Conservation (phyloP, 805 yeast genomes). For the Metschnikowia dekortorum region DNA sequence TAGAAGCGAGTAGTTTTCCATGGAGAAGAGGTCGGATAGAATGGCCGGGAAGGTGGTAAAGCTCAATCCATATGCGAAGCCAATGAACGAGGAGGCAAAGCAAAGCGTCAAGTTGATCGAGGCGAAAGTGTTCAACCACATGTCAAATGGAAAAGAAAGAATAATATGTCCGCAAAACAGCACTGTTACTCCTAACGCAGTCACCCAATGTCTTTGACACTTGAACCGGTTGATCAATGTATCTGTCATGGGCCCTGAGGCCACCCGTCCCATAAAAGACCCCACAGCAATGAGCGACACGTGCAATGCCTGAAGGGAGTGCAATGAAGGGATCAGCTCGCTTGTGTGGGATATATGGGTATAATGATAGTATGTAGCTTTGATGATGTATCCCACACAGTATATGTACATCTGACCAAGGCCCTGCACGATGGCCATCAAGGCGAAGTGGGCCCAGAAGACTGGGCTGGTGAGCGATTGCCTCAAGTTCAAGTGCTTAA, state of each 20-base stretch:
- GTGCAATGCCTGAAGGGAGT: conserved; percentile 28
- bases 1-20: conserved; percentile 29
- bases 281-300: conserved; percentile 30
- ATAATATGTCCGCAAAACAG: conserved; percentile 29
- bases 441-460: conserved; percentile 30
- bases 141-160: conserved; percentile 14
- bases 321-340: conserved; percentile 13
- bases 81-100: conserved; percentile 25
- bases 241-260: conserved; percentile 32
- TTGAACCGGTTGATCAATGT: conserved; percentile 20
- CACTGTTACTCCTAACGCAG: conserved; percentile 23
- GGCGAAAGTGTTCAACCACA: conserved; percentile 10
- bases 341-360: not conserved
- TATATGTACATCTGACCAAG: conserved; percentile 37
- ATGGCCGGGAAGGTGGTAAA: conserved; percentile 34
- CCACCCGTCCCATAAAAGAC: conserved; percentile 29
- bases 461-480: conserved; percentile 25
- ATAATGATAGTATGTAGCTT: conserved; percentile 22
- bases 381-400: conserved; percentile 29
- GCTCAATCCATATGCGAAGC: conserved; percentile 33
- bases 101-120: conserved; percentile 19
- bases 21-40: conserved; percentile 28
- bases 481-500: conserved; percentile 16
- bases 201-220: conserved; percentile 31
- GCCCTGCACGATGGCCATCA: conserved; percentile 32